Conservation (phyloP, 2,329 filamentous ascomycete genomes). For the Trichoderma asperellum region DNA sequence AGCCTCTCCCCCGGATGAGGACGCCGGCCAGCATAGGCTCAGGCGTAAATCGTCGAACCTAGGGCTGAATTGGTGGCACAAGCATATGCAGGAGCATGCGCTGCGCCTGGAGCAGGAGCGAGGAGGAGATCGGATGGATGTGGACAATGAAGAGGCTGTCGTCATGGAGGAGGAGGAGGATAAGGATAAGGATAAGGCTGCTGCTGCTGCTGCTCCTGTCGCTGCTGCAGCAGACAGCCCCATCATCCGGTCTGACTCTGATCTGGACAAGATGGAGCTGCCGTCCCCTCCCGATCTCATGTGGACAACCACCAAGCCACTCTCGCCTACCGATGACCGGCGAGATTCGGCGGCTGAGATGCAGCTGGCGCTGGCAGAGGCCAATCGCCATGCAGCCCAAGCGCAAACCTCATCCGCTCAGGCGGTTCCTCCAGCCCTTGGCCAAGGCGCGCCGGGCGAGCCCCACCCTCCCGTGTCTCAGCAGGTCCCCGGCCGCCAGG, state of each 20-base stretch:
- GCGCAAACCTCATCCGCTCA: conserved; percentile 21
- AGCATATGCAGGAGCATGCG: conserved; percentile 79
- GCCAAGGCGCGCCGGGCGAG: conserved; percentile 17
- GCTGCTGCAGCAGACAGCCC: conserved; percentile 22
- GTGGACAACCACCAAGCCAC: conserved; percentile 47
- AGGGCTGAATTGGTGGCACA: conserved; percentile 72
- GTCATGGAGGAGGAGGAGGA: conserved; percentile 35
- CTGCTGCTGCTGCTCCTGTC: neutral
- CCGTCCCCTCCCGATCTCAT: conserved; percentile 46
- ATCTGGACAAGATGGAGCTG: conserved; percentile 50
- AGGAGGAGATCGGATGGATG: conserved; percentile 39
- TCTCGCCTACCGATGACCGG: conserved; percentile 34
- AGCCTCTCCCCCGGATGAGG: conserved; percentile 42
- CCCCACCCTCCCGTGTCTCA: conserved; percentile 38
- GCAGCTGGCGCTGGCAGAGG: conserved; percentile 26
- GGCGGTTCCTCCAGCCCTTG: conserved; percentile 11
- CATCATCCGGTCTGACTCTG: conserved; percentile 45
- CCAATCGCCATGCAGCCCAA: conserved; percentile 27
- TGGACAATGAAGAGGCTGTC: conserved; percentile 31
- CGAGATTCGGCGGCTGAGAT: conserved; percentile 37
- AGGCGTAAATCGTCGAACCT: conserved; percentile 66
- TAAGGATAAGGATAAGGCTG: conserved; percentile 31
- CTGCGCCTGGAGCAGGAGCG: conserved; percentile 62
- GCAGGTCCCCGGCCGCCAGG: conserved; percentile 45
- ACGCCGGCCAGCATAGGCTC: conserved; percentile 38